phyloP scores from a whole-genome alignment of 495 filamentous ascomycete genomes.

The Trichoderma asperelloides region DNA sequence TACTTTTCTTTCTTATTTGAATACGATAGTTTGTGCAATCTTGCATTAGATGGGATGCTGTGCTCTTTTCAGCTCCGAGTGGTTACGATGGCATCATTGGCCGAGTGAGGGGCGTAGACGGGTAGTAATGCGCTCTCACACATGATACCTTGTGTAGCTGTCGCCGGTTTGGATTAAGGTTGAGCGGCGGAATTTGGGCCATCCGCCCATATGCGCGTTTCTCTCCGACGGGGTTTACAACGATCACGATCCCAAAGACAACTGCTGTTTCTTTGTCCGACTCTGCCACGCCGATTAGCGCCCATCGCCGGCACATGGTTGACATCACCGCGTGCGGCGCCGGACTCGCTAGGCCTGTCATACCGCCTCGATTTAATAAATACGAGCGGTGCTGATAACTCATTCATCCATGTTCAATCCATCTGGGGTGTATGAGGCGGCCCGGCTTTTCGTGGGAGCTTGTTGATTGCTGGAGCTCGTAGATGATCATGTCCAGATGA shows the following conservation, averaged over 20 bases:
- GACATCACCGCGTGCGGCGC: slow-evolving; percentile 1
- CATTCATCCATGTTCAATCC: neutral
- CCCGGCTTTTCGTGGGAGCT: too few relatives aligned
- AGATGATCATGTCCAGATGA: too few relatives aligned
- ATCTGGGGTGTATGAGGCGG: neutral
- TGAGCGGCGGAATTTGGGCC: neutral
- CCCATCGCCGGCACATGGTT: neutral
- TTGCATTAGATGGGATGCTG: neutral
- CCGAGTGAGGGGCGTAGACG: neutral
- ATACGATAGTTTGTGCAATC: neutral
- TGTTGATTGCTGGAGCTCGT: too few relatives aligned
- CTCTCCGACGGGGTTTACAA: neutral
- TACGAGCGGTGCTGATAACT: neutral
- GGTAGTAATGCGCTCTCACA: neutral
- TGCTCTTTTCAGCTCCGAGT: neutral
- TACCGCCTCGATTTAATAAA: neutral
- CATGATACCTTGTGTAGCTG: neutral
- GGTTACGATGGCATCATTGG: neutral
- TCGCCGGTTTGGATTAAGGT: neutral
- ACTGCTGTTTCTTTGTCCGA: neutral
- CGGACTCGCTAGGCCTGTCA: neutral
- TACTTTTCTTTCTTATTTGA: neutral
- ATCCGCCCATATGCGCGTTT: neutral
- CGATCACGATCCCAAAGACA: neutral
- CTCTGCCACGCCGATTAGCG: too few relatives aligned